Evolutionary conservation across 164 flowering plant species (phyloP).

Genomic region (Magnolia kwangsiensis): DNA sequence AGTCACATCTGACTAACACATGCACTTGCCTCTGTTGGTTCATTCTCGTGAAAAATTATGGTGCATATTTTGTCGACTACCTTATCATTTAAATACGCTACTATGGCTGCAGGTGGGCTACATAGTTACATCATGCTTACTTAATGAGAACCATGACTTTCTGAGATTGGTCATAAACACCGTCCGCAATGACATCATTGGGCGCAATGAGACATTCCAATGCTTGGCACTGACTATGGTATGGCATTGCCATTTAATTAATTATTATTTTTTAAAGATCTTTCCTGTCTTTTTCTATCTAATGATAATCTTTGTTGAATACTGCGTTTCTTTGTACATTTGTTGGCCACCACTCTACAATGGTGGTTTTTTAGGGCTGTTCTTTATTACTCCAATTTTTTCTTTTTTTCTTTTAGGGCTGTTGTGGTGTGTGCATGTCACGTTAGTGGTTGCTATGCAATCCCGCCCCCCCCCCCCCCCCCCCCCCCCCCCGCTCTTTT

Average conservation of each 20-base stretch:
- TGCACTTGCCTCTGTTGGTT: background rate
- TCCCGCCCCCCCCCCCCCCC: no score
- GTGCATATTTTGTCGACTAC: background rate
- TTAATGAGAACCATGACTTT: constrained; percentile 97
- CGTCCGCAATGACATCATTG: constrained; percentile 96
- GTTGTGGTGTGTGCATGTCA: no score
- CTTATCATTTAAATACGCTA: background rate
- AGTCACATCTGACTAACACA: background rate
- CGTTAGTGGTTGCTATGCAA: no score
- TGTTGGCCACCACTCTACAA: no score
- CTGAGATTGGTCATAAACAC: constrained; percentile 91
- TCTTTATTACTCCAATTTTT: no score
- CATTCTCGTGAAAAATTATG: no score
- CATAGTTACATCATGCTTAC: constrained; percentile 86
- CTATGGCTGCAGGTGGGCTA: constrained; percentile 86
- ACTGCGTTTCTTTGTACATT: background rate
- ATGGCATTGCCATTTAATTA: constrained; percentile 18
- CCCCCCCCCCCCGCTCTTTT: no score
- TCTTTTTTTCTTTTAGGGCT: no score
- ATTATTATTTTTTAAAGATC: background rate
- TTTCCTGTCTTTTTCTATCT: background rate
- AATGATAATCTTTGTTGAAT: background rate
- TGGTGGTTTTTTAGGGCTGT: no score
- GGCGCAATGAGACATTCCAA: constrained; percentile 99
- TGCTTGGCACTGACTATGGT: constrained; percentile 98